These are phyloP conservation scores for Aspergillus sp. DNA, from an alignment of 2,329 filamentous ascomycete species.

Conservation along the genomic window DNA sequence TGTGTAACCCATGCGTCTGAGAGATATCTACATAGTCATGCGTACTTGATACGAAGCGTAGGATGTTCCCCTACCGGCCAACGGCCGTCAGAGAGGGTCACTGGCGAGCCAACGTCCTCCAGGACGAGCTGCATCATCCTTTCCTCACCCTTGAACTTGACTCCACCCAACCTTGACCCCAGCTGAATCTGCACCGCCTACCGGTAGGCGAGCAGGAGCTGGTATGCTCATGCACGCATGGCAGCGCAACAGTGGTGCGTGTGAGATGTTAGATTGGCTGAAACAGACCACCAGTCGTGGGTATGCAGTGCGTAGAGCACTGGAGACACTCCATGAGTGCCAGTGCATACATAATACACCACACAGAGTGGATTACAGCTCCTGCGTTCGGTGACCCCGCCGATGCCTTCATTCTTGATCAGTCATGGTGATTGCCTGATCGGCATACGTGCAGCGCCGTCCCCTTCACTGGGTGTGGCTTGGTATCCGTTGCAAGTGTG, in stretches of 20 bases:
- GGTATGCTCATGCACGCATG: too few species aligned
- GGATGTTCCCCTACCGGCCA: not conserved
- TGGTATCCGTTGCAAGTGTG: slow-evolving; percentile 3
- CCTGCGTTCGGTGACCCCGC: not conserved
- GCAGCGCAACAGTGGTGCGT: too few species aligned
- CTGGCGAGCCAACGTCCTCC: not conserved
- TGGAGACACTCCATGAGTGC: too few species aligned
- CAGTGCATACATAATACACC: not conserved
- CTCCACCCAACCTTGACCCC: not conserved
- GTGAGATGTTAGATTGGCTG: not conserved
- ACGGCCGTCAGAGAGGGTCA: not conserved
- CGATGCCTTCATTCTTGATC: not conserved
- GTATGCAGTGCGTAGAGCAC: too few species aligned
- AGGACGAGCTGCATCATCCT: not conserved
- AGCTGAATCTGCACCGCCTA: not conserved
- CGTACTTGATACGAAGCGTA: not conserved
- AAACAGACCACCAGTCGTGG: not conserved
- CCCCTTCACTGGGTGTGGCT: not conserved
- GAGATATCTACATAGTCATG: not conserved
- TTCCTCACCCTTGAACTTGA: not conserved
- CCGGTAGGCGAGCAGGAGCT: too few species aligned
- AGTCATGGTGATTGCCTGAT: not conserved
- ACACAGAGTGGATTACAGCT: not conserved
- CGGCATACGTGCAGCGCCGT: not conserved
- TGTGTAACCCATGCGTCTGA: not conserved